Evolutionary conservation across 1,284 basidiomycete genomes (phyloP).

Genomic region (Chondrostereum purpureum): DNA sequence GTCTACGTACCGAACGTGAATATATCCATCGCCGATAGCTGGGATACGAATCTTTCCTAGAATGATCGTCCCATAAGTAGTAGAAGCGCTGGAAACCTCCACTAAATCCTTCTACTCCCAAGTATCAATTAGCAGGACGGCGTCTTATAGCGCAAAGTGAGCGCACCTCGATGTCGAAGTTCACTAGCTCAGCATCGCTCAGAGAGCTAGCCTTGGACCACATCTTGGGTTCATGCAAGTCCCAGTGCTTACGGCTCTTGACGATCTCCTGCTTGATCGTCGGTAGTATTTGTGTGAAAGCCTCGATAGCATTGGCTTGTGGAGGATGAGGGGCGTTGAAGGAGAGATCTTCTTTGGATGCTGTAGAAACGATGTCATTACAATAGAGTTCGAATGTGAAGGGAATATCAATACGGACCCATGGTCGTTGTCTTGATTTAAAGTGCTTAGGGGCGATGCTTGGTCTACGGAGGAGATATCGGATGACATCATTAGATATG

Average conservation of each 20-base stretch:
- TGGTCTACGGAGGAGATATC: no score
- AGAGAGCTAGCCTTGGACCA: conserved; percentile 54
- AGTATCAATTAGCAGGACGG: conserved; percentile 3
- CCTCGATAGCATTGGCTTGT: conserved; percentile 50
- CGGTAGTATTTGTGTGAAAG: conserved; percentile 47
- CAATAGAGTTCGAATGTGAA: not conserved
- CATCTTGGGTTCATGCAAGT: conserved; percentile 68
- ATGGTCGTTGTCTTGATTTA: not conserved
- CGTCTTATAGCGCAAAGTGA: not conserved
- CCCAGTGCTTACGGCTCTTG: conserved; percentile 61
- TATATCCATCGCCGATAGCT: conserved; percentile 57
- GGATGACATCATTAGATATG: not conserved
- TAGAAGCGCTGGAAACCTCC: conserved; percentile 39
- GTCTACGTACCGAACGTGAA: conserved; percentile 61
- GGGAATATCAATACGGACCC: conserved; percentile 8
- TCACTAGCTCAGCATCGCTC: conserved; percentile 43
- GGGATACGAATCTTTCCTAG: conserved; percentile 72
- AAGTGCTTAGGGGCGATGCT: not conserved
- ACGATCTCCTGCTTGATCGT: conserved; percentile 58
- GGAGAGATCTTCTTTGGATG: conserved; percentile 46
- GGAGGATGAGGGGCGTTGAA: conserved; percentile 57
- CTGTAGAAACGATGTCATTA: conserved; percentile 27
- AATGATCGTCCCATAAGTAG: conserved; percentile 63
- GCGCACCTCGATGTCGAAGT: conserved; percentile 41
- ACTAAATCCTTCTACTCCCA: conserved; percentile 44